Conservation (phyloP, 2,329 filamentous ascomycete species). For the Neurospora sp. region DNA sequence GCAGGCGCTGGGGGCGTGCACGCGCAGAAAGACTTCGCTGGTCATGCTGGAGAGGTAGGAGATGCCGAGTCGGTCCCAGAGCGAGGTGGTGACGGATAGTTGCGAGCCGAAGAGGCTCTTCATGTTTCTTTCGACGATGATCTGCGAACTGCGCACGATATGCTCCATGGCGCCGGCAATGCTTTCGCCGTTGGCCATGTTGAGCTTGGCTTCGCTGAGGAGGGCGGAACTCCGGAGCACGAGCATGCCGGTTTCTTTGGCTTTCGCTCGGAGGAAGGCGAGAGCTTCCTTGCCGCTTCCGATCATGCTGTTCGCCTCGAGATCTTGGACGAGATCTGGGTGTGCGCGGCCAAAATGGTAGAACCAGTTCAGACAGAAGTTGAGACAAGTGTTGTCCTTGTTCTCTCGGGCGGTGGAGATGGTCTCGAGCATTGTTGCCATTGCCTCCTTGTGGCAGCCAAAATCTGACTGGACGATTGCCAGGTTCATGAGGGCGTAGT, state of each 20-base stretch:
- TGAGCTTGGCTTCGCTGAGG: slow-evolving; percentile 75
- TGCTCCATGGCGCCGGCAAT: slow-evolving; percentile 58
- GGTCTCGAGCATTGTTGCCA: slow-evolving; percentile 91
- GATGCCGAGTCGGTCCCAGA: slow-evolving; percentile 68
- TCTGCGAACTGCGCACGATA: slow-evolving; percentile 70
- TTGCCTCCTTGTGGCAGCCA: slow-evolving; percentile 78
- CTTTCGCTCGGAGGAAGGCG: slow-evolving; percentile 73
- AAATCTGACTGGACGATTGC: slow-evolving; percentile 93
- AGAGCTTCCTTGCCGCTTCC: slow-evolving; percentile 74
- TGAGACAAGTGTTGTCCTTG: slow-evolving; percentile 82
- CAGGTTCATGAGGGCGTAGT: slow-evolving; percentile 88
- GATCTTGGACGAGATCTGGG: slow-evolving; percentile 59
- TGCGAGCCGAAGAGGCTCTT: slow-evolving; percentile 63
- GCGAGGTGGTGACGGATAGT: slow-evolving; percentile 58
- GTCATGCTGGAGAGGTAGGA: slow-evolving; percentile 44
- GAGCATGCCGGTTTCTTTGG: slow-evolving; percentile 80
- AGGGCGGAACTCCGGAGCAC: slow-evolving; percentile 73
- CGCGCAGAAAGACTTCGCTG: slow-evolving; percentile 66
- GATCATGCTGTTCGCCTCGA: slow-evolving; percentile 63
- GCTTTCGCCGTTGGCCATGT: slow-evolving; percentile 61
- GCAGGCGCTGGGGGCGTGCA: slow-evolving; percentile 47
- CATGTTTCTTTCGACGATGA: slow-evolving; percentile 69
- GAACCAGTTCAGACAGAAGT: slow-evolving; percentile 92
- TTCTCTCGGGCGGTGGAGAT: slow-evolving; percentile 92
- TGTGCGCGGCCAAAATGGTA: slow-evolving; percentile 89